Evolutionary conservation across 108 stramenopile genomes (phyloP).

Genomic region (Conticribra weissflogii): DNA sequence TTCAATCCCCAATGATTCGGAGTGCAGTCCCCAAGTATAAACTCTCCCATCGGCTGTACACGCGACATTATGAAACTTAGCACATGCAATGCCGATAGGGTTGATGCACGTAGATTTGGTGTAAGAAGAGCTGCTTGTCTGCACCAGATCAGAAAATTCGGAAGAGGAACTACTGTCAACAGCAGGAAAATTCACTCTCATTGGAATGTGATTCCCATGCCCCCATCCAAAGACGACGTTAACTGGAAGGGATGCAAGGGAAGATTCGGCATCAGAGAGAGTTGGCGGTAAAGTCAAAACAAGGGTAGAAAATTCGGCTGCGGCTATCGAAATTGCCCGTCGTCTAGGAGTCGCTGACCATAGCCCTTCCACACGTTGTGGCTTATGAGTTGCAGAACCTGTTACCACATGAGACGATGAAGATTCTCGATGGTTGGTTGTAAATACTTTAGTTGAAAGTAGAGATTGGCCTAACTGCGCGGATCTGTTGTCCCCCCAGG

Average conservation of each 20-base stretch:
- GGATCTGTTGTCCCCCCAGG: conserved; percentile 81
- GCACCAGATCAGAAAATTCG: background rate
- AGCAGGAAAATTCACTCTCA: conserved; percentile 62
- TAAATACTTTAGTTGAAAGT: background rate
- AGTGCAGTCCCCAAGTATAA: conserved; percentile 91
- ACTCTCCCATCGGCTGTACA: conserved; percentile 86
- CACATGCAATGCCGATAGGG: conserved; percentile 80
- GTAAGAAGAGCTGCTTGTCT: conserved; percentile 6
- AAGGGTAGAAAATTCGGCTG: conserved; percentile 80
- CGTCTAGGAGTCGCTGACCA: conserved; percentile 61
- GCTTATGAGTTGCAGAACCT: conserved; percentile 10
- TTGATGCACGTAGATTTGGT: conserved; percentile 51
- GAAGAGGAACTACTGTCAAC: background rate
- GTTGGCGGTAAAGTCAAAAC: conserved; percentile 60
- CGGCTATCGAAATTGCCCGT: conserved; percentile 67
- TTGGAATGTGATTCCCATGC: conserved; percentile 78
- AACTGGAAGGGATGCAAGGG: conserved; percentile 51
- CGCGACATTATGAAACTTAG: conserved; percentile 85
- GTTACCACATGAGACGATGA: background rate
- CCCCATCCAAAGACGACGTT: conserved; percentile 85
- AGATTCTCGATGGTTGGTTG: background rate
- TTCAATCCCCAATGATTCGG: conserved; percentile 67
- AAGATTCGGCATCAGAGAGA: conserved; percentile 11
- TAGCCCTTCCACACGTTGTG: conserved; percentile 73
- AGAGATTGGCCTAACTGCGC: conserved; percentile 67